Base-by-base conservation (phyloP, 1,284 basidiomycete genomes). In the Boletus chippewaensis region DNA sequence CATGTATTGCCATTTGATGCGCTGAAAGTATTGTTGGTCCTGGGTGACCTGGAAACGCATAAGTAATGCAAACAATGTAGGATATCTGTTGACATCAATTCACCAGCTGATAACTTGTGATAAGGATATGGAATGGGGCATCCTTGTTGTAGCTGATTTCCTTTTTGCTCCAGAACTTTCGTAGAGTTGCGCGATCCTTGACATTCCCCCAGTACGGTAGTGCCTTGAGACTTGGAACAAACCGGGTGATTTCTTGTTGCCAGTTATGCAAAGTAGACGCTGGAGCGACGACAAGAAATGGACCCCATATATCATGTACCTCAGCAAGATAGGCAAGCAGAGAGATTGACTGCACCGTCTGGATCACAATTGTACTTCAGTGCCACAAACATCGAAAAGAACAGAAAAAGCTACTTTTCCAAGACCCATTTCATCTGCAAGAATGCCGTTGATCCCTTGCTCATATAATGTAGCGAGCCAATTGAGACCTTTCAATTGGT, bases 1-100 rank as follows among this genome's bases (percentile, higher is more conserved):
- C 96, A 99, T 99, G 68, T 99, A 99, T 73, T 99, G 96, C 96
- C 96, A 99, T 66, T 95, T 96, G 61, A 99, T 87, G 34, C 90
- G 82, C 67, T 96, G 91, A 70, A 99, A 97, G 71, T 99, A 98
- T 65, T 97, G 94, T 63, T 97, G 95, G 68, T 99, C 96, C 74
- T 91, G 90, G 9, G 94, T 95, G 36, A 97, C 84, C 88, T 91
- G 59, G 13, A 43, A 52, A 35, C 12, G 11, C 36, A 18, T 66
- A n/a, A 62, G 49, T 16, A 41, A 47, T 13, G 13, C 22, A 26
- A 18, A 28, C 2, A 2, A 39, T 34, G 28, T 10, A 28, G 10
- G 13, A 26, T 1, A 26, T 18, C 10, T 32, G 12, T 26, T 38
- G 24, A 34, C 3, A 18, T 45, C 32, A 31, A 74, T 80, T 59